Base-by-base conservation (phyloP, 768 basidiomycete species). In the Lactarius tabidus region DNA sequence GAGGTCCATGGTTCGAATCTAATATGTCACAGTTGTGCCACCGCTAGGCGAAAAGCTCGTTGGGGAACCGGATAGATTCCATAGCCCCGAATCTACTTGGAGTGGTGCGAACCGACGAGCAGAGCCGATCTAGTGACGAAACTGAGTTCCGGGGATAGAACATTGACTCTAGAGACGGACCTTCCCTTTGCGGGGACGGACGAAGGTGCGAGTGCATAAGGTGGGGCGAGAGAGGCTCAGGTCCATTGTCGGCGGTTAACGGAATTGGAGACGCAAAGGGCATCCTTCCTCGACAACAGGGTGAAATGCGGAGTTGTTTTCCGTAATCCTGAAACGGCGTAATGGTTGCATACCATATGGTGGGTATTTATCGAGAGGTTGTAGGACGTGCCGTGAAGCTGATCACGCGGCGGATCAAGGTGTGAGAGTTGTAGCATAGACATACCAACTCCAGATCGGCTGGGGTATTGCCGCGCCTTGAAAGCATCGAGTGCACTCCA, bases 221-320 rank as follows among this genome's bases (percentile, higher is more conserved):
- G 65, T 55, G 60, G 61, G 26, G 41, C 18, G 53, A 59, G 41
- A 45, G 61, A 56, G 60, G 60, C 60, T 39, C n/a, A 31, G 57
- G 48, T 53, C 61, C 41, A 57, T 33, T 39, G 45, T 66, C 33
- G 54, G 29, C 54, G 33, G 57, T 58, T 26, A 31, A 62, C 31
- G 26, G 51, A 36, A n/a, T 31, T 48, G 38, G 57, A n/a, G 35
- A 53, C 65, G 51, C 55, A 41, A 66, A 53, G 65, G 55, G 43
- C 36, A 39, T 66, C n/a, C 28, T 45, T 54, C 57, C 55, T 43
- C 33, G 15, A 26, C 28, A 60, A 45, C 26, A 39, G 39, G 61
- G 35, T 31, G 62, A 54, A 35, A 29, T n/a, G 38, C 43, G 51
- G 31, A 29, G 51, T 57, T 56, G 36, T 29, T 36, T 61, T 65